Evolutionary conservation across 2,329 filamentous ascomycete genomes (phyloP).

Genomic region (Cladophialophora chaetospira): DNA sequence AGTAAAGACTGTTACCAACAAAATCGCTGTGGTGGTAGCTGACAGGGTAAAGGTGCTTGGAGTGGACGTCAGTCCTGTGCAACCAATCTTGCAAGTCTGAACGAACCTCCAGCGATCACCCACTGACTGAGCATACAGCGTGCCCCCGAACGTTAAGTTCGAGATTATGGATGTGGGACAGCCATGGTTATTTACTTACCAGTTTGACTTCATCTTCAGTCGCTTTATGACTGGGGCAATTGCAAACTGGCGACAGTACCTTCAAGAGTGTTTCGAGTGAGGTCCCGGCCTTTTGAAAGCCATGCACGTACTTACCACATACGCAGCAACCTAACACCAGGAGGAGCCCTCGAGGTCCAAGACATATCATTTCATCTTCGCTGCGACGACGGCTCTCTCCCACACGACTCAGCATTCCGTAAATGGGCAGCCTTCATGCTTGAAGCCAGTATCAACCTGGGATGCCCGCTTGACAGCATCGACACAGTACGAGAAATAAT

Average conservation of each 20-base stretch:
- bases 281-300: background rate
- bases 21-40: slow-evolving; percentile 3
- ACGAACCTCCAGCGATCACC: background rate
- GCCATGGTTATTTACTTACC: slow-evolving; percentile 57
- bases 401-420: slow-evolving; percentile 12
- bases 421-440: slow-evolving; percentile 25
- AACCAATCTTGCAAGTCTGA: slow-evolving; percentile 17
- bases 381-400: slow-evolving; percentile 22
- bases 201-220: slow-evolving; percentile 65
- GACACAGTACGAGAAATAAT: slow-evolving; percentile 20
- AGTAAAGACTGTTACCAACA: background rate
- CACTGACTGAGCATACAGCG: slow-evolving; percentile 13
- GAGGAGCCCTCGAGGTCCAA: slow-evolving; percentile 46
- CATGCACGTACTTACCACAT: background rate
- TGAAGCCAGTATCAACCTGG: slow-evolving; percentile 21
- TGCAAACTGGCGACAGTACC: slow-evolving; percentile 52
- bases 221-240: slow-evolving; percentile 60
- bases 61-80: slow-evolving; percentile 22
- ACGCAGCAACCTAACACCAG: slow-evolving; percentile 38
- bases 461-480: slow-evolving; percentile 21
- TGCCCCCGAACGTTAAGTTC: slow-evolving; percentile 60
- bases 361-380: slow-evolving; percentile 24
- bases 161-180: slow-evolving; percentile 61
- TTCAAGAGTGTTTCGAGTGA: slow-evolving; percentile 29
- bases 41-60: slow-evolving; percentile 16